phyloP scores from a whole-genome alignment of 2,329 filamentous ascomycete species.

The Tolypocladium pustulatum region DNA sequence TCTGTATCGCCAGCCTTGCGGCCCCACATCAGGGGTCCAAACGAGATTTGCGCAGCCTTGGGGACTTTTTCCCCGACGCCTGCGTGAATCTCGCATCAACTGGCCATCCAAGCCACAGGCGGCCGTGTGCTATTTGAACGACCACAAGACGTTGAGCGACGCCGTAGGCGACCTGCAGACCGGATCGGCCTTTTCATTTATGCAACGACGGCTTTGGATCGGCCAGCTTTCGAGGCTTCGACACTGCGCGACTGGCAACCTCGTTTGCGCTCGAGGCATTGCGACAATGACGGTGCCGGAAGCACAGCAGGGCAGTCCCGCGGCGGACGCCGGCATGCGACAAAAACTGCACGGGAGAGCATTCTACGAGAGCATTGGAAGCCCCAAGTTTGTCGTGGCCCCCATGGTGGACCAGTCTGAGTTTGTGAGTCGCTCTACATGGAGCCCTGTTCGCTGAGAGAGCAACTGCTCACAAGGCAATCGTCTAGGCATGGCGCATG shows the following conservation, averaged over 20 bases:
- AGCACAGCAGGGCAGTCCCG: conserved; percentile 6
- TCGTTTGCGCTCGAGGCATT: conserved; percentile 8
- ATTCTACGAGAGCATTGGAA: conserved; percentile 92
- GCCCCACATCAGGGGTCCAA: neutral
- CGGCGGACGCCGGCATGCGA: conserved; percentile 24
- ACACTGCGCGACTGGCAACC: neutral
- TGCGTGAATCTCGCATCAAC: neutral
- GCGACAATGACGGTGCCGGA: conserved; percentile 20
- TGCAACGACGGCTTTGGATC: neutral
- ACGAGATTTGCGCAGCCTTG: neutral
- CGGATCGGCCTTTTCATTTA: neutral
- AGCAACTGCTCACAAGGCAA: neutral
- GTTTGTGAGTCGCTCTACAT: conserved; percentile 55
- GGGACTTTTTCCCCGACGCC: neutral
- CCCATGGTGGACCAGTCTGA: conserved; percentile 99
- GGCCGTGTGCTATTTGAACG: neutral
- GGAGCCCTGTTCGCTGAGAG: neutral
- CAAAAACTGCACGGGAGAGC: conserved; percentile 69
- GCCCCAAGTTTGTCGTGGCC: conserved; percentile 80
- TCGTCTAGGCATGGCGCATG: conserved; percentile 78
- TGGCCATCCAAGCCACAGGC: neutral
- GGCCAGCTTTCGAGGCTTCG: neutral
- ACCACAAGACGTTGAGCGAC: neutral
- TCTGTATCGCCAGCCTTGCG: neutral
- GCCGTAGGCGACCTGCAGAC: neutral